A percentile compares a stretch with the other conserved stretches of the same genome.
phyloP scores from a whole-genome alignment of 106 monocot species.

The Vanilla planifolia region DNA sequence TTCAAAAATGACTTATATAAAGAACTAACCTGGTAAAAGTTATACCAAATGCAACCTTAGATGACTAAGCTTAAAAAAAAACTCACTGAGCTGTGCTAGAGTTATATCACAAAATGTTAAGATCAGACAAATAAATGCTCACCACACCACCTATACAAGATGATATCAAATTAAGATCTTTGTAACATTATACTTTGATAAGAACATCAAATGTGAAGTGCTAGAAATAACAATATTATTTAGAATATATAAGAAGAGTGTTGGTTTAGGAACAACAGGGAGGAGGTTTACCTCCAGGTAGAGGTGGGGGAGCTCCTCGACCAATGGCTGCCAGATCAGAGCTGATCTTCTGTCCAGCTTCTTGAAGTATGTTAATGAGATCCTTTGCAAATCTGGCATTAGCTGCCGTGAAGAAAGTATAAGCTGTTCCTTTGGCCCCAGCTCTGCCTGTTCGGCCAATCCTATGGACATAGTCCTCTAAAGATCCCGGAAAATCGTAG shows the following conservation, averaged over 20 bases:
- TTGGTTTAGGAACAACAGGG: not conserved
- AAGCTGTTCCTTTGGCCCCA: slow-evolving; percentile 94
- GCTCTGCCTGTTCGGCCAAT: slow-evolving; percentile 90
- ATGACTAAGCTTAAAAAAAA: no score
- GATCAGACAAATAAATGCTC: no score
- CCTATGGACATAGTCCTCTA: slow-evolving; percentile 95
- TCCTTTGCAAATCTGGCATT: slow-evolving; percentile 96
- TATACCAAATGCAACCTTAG: no score
- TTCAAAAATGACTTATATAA: no score
- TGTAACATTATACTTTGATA: no score
- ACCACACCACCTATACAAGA: no score
- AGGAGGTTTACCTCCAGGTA: slow-evolving; percentile 41
- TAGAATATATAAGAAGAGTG: not conserved
- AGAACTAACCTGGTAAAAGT: no score
- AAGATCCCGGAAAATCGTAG: slow-evolving; percentile 94
- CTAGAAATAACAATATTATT: no score
- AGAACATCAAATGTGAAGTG: no score
- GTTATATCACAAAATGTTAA: no score
- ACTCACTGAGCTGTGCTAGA: no score
- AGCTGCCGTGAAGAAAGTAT: slow-evolving; percentile 92
- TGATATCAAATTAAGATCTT: no score
- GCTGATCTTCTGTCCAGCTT: slow-evolving; percentile 92
- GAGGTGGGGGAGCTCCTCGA: slow-evolving; percentile 61
- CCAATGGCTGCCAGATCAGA: slow-evolving; percentile 80
- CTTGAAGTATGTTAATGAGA: slow-evolving; percentile 69